phyloP scores from a whole-genome alignment of 371 early-diverging fungal species.

The Mucor racemosus region DNA sequence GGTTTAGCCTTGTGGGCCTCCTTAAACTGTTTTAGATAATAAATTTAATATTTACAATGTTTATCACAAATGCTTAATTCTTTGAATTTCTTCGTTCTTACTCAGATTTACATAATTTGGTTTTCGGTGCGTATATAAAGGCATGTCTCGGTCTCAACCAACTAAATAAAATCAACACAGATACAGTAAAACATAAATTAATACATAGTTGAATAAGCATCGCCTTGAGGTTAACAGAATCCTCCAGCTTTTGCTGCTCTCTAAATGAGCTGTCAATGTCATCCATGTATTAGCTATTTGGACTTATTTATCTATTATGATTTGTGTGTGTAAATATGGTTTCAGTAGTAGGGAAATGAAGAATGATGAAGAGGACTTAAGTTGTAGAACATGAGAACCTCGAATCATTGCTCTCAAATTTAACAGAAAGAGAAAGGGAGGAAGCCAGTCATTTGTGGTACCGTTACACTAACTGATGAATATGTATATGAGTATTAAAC shows the following conservation, averaged over 20 bases:
- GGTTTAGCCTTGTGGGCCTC: slow-evolving; percentile 3
- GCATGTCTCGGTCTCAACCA: slow-evolving; percentile 48
- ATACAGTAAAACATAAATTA: slow-evolving; percentile 48
- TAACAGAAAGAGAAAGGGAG: not conserved
- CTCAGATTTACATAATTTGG: slow-evolving; percentile 40
- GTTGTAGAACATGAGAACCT: slow-evolving; percentile 2
- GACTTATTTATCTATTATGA: too few relatives aligned
- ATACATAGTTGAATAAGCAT: slow-evolving; percentile 49
- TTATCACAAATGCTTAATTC: too few relatives aligned
- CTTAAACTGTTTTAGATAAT: not conserved
- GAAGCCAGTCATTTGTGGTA: slow-evolving; percentile 3
- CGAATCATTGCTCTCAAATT: not conserved
- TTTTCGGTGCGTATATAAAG: slow-evolving; percentile 52
- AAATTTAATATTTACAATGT: too few relatives aligned
- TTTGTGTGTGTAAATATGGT: not conserved
- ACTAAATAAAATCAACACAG: slow-evolving; percentile 43
- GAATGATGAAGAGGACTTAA: not conserved
- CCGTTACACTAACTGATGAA: not conserved
- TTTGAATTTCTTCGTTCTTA: slow-evolving; percentile 22
- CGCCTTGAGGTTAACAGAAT: slow-evolving; percentile 35
- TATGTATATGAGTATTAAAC: not conserved
- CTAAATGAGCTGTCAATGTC: slow-evolving; percentile 29
- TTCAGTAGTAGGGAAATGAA: not conserved
- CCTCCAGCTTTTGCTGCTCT: slow-evolving; percentile 37
- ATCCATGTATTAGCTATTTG: slow-evolving; percentile 6